Base-by-base conservation (phyloP, 1,284 basidiomycete genomes). In the Pyrrhoderma lamaoense region DNA sequence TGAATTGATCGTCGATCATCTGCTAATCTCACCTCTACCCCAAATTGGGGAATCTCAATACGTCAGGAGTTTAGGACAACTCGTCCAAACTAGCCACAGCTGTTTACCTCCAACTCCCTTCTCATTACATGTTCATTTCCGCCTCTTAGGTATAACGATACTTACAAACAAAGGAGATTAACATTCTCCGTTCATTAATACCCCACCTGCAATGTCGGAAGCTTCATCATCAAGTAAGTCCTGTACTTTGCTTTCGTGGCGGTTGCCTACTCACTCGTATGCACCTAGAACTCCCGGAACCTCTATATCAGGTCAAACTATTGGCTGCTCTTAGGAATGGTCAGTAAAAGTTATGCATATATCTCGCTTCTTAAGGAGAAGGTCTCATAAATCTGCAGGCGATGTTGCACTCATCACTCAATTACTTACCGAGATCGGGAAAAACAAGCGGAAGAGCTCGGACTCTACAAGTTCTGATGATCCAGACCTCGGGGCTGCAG, bases 271-370 rank as follows among this genome's bases (percentile, higher is more conserved):
- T 13, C 13, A 5, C 27, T 47, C 16, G 21, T 18, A n/a, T 25
- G 21, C 21, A 31, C 5, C 11, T 40, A 56, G 54, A 46, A 23
- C 45, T 43, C 22, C 40, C 54, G 61, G 85, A 86, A 56, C 81
- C 88, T 1, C 65, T 89, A 4, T 83, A 85, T 63, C 86, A 89
- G 68, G 85, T 92, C 60, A 81, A 80, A 59, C 73, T 94, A 4
- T 73, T 94, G 8, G 79, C 86, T 3, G 92, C 91, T 3, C 75
- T 95, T 16, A 76, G 89, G 18, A 80, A 68, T 51, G 77, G 77
- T 76, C 56, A 52, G 67, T 61, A 18, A 1, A 16, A 8, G 13
- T n/a, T 13, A 23, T 5, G 27, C 8, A 9, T 23, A 21, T 31
- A 3, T 18, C 23, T 8, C 2, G 34, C 23, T 11, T 27, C 3